phyloP scores from a whole-genome alignment of 2,329 filamentous ascomycete genomes.

The Dothistroma pini region DNA sequence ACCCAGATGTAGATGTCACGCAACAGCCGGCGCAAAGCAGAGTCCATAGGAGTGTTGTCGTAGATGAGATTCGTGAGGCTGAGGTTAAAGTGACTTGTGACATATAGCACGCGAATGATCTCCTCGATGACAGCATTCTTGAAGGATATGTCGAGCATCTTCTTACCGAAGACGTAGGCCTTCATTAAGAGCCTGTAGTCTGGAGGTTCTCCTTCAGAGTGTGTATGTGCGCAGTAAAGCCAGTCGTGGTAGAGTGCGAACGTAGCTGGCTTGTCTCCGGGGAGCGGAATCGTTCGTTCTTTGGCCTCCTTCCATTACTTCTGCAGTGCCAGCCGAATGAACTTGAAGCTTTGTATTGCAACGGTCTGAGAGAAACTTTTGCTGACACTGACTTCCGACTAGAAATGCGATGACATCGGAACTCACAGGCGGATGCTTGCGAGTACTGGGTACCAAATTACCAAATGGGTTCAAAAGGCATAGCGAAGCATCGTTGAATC shows the following conservation, averaged over 20 bases:
- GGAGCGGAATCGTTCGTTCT: constrained; percentile 8
- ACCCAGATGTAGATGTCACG: constrained; percentile 15
- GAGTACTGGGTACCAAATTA: too few species aligned
- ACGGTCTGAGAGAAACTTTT: not conserved
- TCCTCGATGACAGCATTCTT: constrained; percentile 23
- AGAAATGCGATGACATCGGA: too few species aligned
- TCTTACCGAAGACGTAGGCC: constrained; percentile 28
- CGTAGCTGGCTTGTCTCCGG: constrained; percentile 6
- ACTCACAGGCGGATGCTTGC: too few species aligned
- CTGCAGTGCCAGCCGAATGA: constrained; percentile 12
- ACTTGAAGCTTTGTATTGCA: constrained; percentile 4
- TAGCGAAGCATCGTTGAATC: too few species aligned
- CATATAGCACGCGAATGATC: constrained; percentile 13
- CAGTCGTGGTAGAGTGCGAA: constrained; percentile 22
- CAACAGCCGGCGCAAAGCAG: constrained; percentile 18
- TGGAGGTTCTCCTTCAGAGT: not conserved
- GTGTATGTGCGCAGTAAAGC: constrained; percentile 14
- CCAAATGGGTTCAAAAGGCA: too few species aligned
- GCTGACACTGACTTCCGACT: too few species aligned
- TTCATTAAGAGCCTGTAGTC: constrained; percentile 7
- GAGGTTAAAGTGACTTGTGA: not conserved
- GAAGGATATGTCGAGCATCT: constrained; percentile 23
- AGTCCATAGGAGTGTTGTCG: constrained; percentile 11
- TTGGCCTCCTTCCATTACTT: constrained; percentile 14
- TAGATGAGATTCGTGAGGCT: constrained; percentile 15